These are phyloP conservation scores for Ustilago esculenta DNA, from an alignment of 1,284 basidiomycete genomes.

Conservation along the genomic window DNA sequence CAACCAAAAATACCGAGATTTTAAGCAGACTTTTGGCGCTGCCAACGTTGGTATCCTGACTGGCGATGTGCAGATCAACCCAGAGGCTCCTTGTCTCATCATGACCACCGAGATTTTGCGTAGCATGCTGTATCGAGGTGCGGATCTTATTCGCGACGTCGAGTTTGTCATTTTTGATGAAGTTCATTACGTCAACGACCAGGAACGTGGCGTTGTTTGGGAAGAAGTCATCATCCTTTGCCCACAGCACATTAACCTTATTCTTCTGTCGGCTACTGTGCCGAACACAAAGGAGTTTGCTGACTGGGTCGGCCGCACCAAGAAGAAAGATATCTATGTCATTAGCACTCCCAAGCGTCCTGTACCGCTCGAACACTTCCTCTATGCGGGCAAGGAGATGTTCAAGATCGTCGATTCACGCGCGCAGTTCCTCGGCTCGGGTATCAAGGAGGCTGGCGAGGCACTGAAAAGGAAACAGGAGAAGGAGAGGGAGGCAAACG, in stretches of 20 bases:
- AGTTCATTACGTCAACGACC: conserved; percentile 99
- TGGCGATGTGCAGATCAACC: conserved; percentile 98
- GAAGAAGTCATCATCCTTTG: conserved; percentile 93
- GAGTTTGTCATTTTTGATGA: conserved; percentile 99
- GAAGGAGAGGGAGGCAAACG: conserved; percentile 85
- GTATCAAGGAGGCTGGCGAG: conserved; percentile 81
- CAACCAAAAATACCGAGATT: conserved; percentile 99
- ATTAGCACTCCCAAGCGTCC: conserved; percentile 96
- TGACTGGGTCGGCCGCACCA: conserved; percentile 98
- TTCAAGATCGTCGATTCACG: conserved; percentile 91
- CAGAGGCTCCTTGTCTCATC: conserved; percentile 94
- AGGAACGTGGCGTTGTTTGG: conserved; percentile 99
- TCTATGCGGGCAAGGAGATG: conserved; percentile 90
- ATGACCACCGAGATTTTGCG: conserved; percentile 92
- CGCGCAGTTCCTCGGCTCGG: conserved; percentile 74
- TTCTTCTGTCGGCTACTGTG: conserved; percentile 95
- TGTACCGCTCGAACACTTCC: conserved; percentile 94
- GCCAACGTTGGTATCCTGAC: conserved; percentile 94
- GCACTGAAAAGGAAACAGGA: conserved; percentile 92
- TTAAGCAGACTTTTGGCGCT: conserved; percentile 94
- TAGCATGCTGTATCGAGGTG: conserved; percentile 84
- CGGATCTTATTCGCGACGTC: conserved; percentile 96
- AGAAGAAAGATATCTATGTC: conserved; percentile 99
- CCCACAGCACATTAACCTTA: conserved; percentile 64
- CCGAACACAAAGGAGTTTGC: conserved; percentile 99